Percentiles rank a stretch among this genome's conserved stretches.
phyloP scores from a whole-genome alignment of 306 rosid species.

The Albizia julibrissin region DNA sequence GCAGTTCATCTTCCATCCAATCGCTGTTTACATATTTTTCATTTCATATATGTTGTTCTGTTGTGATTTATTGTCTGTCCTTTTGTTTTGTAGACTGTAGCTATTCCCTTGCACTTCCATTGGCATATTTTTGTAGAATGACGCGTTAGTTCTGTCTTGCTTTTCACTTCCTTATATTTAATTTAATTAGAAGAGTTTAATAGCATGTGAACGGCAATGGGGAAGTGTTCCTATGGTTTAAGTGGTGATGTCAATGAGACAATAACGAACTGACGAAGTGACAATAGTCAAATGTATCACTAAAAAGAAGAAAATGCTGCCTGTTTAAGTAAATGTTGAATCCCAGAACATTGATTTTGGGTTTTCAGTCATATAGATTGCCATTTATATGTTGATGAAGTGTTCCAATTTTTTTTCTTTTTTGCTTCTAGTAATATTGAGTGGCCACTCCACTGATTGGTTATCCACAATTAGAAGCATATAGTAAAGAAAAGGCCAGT shows the following conservation, averaged over 20 bases:
- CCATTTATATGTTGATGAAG: background rate
- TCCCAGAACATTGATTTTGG: background rate
- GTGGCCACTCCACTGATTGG: background rate
- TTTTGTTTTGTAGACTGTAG: background rate
- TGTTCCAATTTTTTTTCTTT: background rate
- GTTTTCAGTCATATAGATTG: background rate
- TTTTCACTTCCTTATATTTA: background rate
- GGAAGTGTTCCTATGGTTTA: background rate
- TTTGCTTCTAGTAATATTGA: slow-evolving; percentile 19
- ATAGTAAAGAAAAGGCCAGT: slow-evolving; percentile 22
- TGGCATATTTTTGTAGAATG: background rate
- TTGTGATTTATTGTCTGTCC: background rate
- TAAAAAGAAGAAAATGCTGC: background rate
- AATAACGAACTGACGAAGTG: background rate
- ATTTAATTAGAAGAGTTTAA: background rate
- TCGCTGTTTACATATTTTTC: background rate
- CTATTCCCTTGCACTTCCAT: background rate
- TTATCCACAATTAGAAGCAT: slow-evolving; percentile 24
- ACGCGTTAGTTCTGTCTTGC: background rate
- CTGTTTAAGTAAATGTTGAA: background rate
- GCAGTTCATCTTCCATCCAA: background rate
- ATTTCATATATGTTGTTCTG: background rate
- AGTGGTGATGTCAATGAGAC: background rate
- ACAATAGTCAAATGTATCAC: background rate
- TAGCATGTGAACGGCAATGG: background rate